Conservation (phyloP, 225 moss, liverwort and hornwort genomes). For the Polytrichum formosum region DNA sequence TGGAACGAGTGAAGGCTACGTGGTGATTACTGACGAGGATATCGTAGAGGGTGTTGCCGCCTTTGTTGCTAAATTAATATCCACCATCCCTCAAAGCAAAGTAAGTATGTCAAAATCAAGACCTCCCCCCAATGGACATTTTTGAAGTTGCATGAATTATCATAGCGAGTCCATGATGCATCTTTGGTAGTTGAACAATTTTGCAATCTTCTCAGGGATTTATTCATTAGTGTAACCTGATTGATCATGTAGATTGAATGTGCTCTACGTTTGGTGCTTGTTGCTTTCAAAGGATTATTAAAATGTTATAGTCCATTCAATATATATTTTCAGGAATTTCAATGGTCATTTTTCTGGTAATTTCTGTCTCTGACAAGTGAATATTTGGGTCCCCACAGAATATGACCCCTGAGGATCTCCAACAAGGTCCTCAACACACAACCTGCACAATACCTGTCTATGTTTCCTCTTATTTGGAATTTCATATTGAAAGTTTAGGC, state of each 20-base stretch:
- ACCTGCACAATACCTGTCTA: background rate
- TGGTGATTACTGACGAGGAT: constrained; percentile 80
- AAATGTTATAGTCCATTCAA: too few relatives aligned
- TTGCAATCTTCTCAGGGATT: background rate
- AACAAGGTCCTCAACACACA: constrained; percentile 26
- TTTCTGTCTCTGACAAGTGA: constrained; percentile 5
- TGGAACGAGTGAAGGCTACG: constrained; percentile 67
- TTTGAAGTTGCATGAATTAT: background rate
- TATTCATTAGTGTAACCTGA: background rate
- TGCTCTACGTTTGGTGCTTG: background rate
- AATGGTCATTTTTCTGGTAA: too few relatives aligned
- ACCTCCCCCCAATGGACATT: background rate
- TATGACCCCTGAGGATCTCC: constrained; percentile 53
- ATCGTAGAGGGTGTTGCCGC: constrained; percentile 80
- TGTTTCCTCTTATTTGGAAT: too few relatives aligned
- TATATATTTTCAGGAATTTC: too few relatives aligned
- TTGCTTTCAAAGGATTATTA: too few relatives aligned
- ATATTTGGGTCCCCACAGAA: constrained; percentile 24
- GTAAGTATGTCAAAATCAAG: constrained; percentile 8
- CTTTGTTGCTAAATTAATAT: constrained; percentile 75
- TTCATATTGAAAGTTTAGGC: too few relatives aligned
- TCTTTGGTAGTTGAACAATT: too few relatives aligned
- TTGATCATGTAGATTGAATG: background rate
- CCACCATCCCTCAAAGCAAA: constrained; percentile 71
- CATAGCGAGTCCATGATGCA: too few relatives aligned